Base-by-base conservation (phyloP, 169 alveolate species). In the Babesia ovata region DNA sequence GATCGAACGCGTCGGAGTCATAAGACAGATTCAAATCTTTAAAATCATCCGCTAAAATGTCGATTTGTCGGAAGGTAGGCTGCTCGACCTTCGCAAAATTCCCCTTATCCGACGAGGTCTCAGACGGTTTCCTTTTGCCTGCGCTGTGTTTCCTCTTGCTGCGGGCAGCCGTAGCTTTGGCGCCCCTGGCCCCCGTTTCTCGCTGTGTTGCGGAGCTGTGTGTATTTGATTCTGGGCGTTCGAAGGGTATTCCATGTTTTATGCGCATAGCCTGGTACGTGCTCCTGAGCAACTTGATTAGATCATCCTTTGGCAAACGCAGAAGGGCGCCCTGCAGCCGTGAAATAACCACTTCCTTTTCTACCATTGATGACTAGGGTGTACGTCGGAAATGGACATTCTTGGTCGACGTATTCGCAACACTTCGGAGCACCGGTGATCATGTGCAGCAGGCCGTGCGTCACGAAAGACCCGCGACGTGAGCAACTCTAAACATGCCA, bases 221-320 rank as follows among this genome's bases (percentile, higher is more conserved):
- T 21, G 63, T 16, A 10, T n/a, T 13, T 4, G 57, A 11, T 6
- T 28, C 75, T 0, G 36, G n/a, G 10, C 70, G 42, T 36, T 79
- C 84, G 45, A 44, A 56, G 45, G 87, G 87, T 22, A 79, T 79
- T 16, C 83, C 78, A 49, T 82, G 85, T 39, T 82, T 82, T 16
- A 61, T 82, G 49, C 79, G 72, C 89, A 82, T 82, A 11, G 85
- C 89, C 76, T 82, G 84, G 85, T 82, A 82, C 19, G 89, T 82
- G 56, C 70, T 73, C 56, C 74, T 63, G 39, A 82, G 79, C 28
- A 82, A 63, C 73, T 71, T 82, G 36, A 82, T 67, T 26, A 82
- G 56, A 48, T 82, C 89, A 29, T 82, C 85, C 62, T 67, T 71
- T 19, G 89, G 85, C 49, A 82, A 53, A 19, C 73, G 67, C 49